phyloP scores from a whole-genome alignment of 108 stramenopile genomes.

The Fistulifera pelliculosa region DNA sequence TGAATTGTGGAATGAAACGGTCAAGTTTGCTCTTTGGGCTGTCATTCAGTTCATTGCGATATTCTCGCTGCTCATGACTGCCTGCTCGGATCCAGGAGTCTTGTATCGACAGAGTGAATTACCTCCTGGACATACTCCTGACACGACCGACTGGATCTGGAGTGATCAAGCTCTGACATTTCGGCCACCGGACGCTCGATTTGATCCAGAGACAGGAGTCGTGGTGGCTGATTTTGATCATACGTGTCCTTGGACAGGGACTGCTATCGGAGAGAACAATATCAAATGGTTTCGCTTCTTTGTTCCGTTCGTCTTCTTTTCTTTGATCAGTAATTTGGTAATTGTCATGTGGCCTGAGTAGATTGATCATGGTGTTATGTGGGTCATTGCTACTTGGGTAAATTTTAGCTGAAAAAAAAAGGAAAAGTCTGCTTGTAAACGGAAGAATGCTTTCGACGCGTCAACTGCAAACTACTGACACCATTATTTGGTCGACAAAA shows the following conservation, averaged over 20 bases:
- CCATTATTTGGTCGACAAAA: too few relatives aligned
- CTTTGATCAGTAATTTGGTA: constrained; percentile 13
- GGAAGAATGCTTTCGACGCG: too few relatives aligned
- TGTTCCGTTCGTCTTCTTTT: constrained; percentile 6
- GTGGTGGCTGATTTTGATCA: constrained; percentile 87
- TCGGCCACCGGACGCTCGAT: constrained; percentile 63
- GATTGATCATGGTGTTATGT: too few relatives aligned
- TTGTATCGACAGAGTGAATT: constrained; percentile 24
- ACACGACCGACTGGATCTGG: constrained; percentile 46
- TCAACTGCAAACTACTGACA: too few relatives aligned
- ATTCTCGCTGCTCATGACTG: constrained; percentile 27
- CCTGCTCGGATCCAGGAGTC: constrained; percentile 54
- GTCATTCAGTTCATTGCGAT: constrained; percentile 10
- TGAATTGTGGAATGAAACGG: constrained; percentile 14
- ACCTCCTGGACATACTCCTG: constrained; percentile 6
- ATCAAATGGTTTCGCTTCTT: constrained; percentile 67
- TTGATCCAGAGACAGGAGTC: constrained; percentile 71
- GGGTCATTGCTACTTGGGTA: too few relatives aligned
- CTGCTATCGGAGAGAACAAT: constrained; percentile 82
- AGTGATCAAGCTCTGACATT: constrained; percentile 83
- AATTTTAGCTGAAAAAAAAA: too few relatives aligned
- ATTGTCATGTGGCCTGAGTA: too few relatives aligned
- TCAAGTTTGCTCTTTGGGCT: constrained; percentile 16
- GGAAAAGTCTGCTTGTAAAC: too few relatives aligned
- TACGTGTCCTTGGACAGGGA: constrained; percentile 72